Evolutionary conservation across 169 alveolate species (phyloP).

Genomic region (Cryptosporidium tyzzeri): DNA sequence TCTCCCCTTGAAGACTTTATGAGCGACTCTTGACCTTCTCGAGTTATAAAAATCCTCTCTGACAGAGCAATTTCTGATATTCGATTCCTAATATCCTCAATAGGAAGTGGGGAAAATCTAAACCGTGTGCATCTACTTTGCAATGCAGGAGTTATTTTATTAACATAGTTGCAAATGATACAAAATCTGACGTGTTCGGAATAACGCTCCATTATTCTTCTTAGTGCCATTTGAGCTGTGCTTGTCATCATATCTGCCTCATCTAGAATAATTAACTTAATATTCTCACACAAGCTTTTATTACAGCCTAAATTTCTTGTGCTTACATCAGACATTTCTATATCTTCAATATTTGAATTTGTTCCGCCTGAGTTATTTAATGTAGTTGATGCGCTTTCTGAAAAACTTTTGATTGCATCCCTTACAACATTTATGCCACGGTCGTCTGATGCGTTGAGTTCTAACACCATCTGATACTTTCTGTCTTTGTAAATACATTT

Average conservation of each 20-base stretch:
- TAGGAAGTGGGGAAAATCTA: constrained; percentile 91
- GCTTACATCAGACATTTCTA: constrained; percentile 22
- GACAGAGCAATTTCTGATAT: constrained; percentile 87
- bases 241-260: constrained; percentile 98
- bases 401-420: constrained; percentile 94
- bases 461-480: constrained; percentile 85
- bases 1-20: constrained; percentile 96
- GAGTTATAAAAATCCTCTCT: constrained; percentile 88
- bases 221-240: constrained; percentile 97
- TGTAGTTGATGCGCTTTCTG: constrained; percentile 85
- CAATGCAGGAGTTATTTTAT: constrained; percentile 96
- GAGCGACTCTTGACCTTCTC: constrained; percentile 89
- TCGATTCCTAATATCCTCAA: constrained; percentile 85
- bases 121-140: constrained; percentile 97
- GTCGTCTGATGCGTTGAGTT: constrained; percentile 98
- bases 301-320: constrained; percentile 26
- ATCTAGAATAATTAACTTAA: constrained; percentile 95
- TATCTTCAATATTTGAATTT: constrained; percentile 43
- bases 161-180: constrained; percentile 96
- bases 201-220: constrained; percentile 98
- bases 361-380: constrained; percentile 47
- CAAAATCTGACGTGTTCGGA: constrained; percentile 96
- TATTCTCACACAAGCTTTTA: constrained; percentile 43
- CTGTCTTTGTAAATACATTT: constrained; percentile 91
- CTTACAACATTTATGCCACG: constrained; percentile 98